Evolutionary conservation across 345 rosid genomes (phyloP).

Genomic region (Cardamine chenopodiifolia): DNA sequence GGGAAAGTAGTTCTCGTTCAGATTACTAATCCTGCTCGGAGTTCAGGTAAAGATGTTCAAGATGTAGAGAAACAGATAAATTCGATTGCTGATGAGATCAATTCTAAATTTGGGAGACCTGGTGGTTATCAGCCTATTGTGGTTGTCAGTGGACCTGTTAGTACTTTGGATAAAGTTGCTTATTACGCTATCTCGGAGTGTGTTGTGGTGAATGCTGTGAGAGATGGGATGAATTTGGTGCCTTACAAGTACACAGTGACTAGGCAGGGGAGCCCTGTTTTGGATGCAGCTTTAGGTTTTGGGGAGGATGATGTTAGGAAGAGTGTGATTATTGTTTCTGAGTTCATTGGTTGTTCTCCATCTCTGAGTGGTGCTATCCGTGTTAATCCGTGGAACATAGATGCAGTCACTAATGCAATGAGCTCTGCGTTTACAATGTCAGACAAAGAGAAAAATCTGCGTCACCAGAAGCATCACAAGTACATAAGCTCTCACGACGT

Average conservation of each 20-base stretch:
- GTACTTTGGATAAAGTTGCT: constrained; percentile 65
- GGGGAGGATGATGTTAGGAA: constrained; percentile 47
- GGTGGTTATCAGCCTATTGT: constrained; percentile 75
- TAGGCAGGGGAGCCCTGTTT: constrained; percentile 67
- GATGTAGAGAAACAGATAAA: constrained; percentile 55
- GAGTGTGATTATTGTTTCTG: constrained; percentile 78
- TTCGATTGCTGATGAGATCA: constrained; percentile 51
- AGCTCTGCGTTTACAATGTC: constrained; percentile 49
- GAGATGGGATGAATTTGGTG: constrained; percentile 93
- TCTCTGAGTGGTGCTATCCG: constrained; percentile 87
- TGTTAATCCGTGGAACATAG: constrained; percentile 83
- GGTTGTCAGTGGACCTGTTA: constrained; percentile 53
- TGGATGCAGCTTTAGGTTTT: constrained; percentile 58
- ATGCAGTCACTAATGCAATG: constrained; percentile 67
- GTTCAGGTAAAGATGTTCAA: constrained; percentile 73
- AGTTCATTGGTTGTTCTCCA: constrained; percentile 89
- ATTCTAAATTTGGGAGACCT: constrained; percentile 52
- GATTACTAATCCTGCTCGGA: constrained; percentile 81
- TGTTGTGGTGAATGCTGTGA: constrained; percentile 73
- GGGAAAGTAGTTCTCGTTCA: constrained; percentile 71
- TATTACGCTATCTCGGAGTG: constrained; percentile 74
- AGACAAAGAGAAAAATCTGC: constrained; percentile 59
- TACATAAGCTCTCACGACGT: constrained; percentile 83
- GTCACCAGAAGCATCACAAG: constrained; percentile 84
- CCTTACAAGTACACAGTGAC: constrained; percentile 78